These are phyloP conservation scores for Colletotrichum coccodes DNA, from an alignment of 2,329 filamentous ascomycete genomes.

Conservation along the genomic window DNA sequence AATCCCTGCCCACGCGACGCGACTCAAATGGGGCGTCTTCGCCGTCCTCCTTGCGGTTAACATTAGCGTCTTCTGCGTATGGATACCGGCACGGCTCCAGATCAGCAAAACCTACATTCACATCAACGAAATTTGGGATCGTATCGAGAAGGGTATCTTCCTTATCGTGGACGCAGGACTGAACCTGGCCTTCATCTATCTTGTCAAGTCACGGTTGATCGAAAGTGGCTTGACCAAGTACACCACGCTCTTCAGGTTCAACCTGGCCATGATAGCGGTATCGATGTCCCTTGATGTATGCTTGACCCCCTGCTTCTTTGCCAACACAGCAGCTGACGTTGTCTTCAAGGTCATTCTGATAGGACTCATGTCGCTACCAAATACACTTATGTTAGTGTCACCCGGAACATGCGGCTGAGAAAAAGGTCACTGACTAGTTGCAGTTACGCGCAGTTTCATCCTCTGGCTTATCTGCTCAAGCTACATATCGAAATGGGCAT, in stretches of 20 bases:
- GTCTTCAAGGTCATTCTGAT: slow-evolving; percentile 26
- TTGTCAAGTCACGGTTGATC: slow-evolving; percentile 56
- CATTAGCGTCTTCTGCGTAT: slow-evolving; percentile 59
- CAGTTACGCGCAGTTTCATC: slow-evolving; percentile 49
- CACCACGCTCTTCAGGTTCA: slow-evolving; percentile 50
- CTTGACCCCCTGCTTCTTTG: background rate
- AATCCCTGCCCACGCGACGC: slow-evolving; percentile 45
- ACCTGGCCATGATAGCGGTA: slow-evolving; percentile 37
- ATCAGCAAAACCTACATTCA: slow-evolving; percentile 48
- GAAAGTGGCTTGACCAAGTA: slow-evolving; percentile 60
- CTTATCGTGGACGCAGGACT: slow-evolving; percentile 55
- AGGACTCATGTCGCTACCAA: slow-evolving; percentile 40
- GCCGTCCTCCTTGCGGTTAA: slow-evolving; percentile 55
- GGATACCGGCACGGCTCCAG: slow-evolving; percentile 59
- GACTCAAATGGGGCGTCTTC: slow-evolving; percentile 56
- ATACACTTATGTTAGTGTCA: slow-evolving; percentile 37
- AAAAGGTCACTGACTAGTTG: background rate
- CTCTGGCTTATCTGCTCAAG: slow-evolving; percentile 58
- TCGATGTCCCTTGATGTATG: slow-evolving; percentile 41
- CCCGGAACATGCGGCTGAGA: too few relatives aligned
- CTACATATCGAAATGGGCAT: slow-evolving; percentile 62
- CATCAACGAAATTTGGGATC: slow-evolving; percentile 60
- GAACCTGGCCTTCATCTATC: slow-evolving; percentile 57
- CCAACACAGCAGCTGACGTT: background rate
- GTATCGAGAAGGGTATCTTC: slow-evolving; percentile 58